Base-by-base conservation (phyloP, 371 early-diverging fungal genomes). In the Dichotomocladium elegans region DNA sequence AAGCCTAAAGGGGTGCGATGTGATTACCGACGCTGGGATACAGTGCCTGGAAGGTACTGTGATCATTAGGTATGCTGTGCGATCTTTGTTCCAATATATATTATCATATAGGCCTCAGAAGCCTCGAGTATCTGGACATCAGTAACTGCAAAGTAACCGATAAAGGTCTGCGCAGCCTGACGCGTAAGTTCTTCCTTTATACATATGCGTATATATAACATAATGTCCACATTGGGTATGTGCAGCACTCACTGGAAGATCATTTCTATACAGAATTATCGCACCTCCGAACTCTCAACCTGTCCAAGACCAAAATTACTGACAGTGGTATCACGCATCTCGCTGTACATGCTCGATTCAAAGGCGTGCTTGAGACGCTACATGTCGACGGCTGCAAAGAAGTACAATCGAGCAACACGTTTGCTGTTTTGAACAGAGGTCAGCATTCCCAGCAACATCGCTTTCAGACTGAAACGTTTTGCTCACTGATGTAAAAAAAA, bases 71-170 rank as follows among this genome's bases (percentile, higher is more conserved):
- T 25, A 26, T 0, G 29, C 25, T 28, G 4, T 3, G 15, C 2
- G 14, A 10, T 9, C 1, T n/a, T 46, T 21, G 17, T 12, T 46
- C 25, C 17, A 12, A 10, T 46, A n/a, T 21, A 37, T 34, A 24
- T 8, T 26, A 12, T 6, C 14, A 11, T 9, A 22, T 45, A 74
- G 75, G 65, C 0, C 34, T 74, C 8, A 68, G 55, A 43, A 41
- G 68, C 21, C 45, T 74, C 37, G 63, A 59, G 22, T 64, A 71
- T 35, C 27, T 74, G 42, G 75, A 74, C 55, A 21, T 62, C 3
- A 71, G 58, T 34, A 66, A 74, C 29, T 74, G 75, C 47, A 74
- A 74, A 43, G 30, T 68, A 4, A 70, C 75, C 4, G 71, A 74
- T 47, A 70, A 68, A 46, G 64, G 71, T 9, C 43, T 68, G 12